Evolutionary conservation across 805 yeast genomes (phyloP).

Genomic region (Lachancea nothofagi): DNA sequence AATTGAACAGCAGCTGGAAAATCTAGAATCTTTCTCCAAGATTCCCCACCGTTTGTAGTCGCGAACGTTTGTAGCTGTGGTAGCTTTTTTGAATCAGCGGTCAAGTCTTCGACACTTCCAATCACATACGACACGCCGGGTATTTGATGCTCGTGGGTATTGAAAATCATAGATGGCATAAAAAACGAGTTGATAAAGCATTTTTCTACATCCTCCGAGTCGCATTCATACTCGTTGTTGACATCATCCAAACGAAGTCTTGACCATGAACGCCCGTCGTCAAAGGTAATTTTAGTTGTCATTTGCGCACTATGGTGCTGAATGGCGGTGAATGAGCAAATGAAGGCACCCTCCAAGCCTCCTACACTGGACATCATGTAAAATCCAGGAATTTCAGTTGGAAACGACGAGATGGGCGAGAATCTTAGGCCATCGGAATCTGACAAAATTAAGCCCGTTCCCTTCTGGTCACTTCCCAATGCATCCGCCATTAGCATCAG

Average conservation of each 20-base stretch:
- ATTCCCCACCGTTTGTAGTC: constrained; percentile 72
- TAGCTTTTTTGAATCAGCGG: not conserved
- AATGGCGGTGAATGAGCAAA: not conserved
- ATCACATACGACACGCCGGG: constrained; percentile 42
- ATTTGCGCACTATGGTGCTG: not conserved
- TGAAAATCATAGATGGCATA: constrained; percentile 35
- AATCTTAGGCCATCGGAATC: constrained; percentile 32
- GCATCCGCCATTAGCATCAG: constrained; percentile 16
- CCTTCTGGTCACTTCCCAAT: constrained; percentile 12
- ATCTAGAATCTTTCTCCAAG: constrained; percentile 56
- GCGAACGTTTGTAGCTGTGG: constrained; percentile 43
- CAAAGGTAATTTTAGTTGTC: constrained; percentile 40
- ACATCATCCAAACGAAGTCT: constrained; percentile 43
- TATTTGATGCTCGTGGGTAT: constrained; percentile 23
- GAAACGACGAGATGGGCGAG: constrained; percentile 3
- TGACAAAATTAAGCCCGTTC: constrained; percentile 22
- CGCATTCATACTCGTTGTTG: constrained; percentile 27
- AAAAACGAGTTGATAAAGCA: constrained; percentile 44
- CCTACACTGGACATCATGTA: constrained; percentile 1
- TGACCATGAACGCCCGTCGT: constrained; percentile 52
- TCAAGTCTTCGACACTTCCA: constrained; percentile 16
- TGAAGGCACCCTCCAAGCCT: constrained; percentile 2
- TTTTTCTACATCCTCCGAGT: constrained; percentile 34
- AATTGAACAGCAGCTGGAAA: constrained; percentile 50
- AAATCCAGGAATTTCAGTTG: constrained; percentile 2